A percentile compares a stretch with the other conserved stretches of the same genome.
Conservation (phyloP, 768 basidiomycete genomes). For the Coprinopsis cinerea region DNA sequence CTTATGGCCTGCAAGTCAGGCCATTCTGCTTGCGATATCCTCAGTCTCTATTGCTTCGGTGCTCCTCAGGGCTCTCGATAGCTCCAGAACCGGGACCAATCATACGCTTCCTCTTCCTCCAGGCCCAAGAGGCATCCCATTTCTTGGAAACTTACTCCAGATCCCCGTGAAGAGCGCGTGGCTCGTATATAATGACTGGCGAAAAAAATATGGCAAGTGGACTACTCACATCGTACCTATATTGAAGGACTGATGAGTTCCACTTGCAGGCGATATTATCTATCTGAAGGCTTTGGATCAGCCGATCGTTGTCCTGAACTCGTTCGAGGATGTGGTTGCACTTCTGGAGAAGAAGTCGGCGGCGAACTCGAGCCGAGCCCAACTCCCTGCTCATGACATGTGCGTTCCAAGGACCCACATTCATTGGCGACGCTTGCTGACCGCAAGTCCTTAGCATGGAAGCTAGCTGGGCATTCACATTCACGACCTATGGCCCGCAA, state of each 20-base stretch:
- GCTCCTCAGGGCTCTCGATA: no score
- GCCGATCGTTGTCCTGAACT: constrained; percentile 9
- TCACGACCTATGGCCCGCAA: constrained; percentile 17
- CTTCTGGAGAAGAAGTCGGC: constrained; percentile 6
- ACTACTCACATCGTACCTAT: neutral
- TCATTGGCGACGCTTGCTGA: neutral
- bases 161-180: constrained; percentile 22
- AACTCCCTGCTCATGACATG: constrained; percentile 7
- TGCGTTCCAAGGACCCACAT: neutral
- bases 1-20: no score
- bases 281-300: constrained; percentile 13
- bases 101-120: constrained; percentile 22
- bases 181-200: constrained; percentile 26
- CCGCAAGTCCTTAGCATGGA: constrained; percentile 5
- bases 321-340: neutral
- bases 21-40: no score
- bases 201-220: constrained; percentile 23
- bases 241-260: neutral
- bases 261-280: constrained; percentile 10
- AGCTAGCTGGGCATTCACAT: neutral
- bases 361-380: constrained; percentile 5
- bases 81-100: no score
- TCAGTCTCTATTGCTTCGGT: no score
- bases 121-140: constrained; percentile 24
- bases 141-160: constrained; percentile 25